Evolutionary conservation across 495 filamentous ascomycete species (phyloP), one percentile per base, ranked within the genome.

Genomic region (Pyrenula massariospora): DNA sequence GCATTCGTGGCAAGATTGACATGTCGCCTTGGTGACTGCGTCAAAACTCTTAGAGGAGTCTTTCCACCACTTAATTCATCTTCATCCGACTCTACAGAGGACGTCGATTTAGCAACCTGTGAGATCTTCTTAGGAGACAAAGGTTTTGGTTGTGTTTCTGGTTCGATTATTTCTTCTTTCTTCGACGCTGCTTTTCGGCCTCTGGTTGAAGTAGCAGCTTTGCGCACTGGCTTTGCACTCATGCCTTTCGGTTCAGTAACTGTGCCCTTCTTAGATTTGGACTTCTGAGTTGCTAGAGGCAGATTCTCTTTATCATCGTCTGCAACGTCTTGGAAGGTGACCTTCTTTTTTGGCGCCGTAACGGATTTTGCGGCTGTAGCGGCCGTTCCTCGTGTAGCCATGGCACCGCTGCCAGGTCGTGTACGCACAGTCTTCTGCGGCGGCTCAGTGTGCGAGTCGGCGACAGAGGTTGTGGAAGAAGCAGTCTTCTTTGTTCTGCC

Each of bases 51-150:
- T 23, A 68, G 56, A 1, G 70, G 67, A 31, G 69, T 68, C 60
- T 77, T 80, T n/a, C 61, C 65, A 0, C 62, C 63, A 47, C 42
- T 68, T 49, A 79, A 61, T 60, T 82, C 77, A 61, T 81, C 78
- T 11, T 80, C 78, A 50, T 79, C 77, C 2, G 67, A 70, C 57
- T 75, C 71, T 2, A 67, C 63, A 59, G 22, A 24, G 5, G 71
- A 68, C 10, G 72, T 61, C 10, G 68, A 67, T 59, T 77, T 79
- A 22, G 76, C 71, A 24, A 80, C 68, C 56, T 81, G 78, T 48
- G 68, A 77, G 24, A 70, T 66, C 60, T 80, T 82, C 66, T 82
- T 81, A 3, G 79, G 79, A 5, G 79, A 80, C n/a, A 82, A 61
- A 23, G 77, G 77, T 54, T 75, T 66, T 20, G 60, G 31, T 0